phyloP scores from a whole-genome alignment of 768 basidiomycete species.

The Tricholomella constricta region DNA sequence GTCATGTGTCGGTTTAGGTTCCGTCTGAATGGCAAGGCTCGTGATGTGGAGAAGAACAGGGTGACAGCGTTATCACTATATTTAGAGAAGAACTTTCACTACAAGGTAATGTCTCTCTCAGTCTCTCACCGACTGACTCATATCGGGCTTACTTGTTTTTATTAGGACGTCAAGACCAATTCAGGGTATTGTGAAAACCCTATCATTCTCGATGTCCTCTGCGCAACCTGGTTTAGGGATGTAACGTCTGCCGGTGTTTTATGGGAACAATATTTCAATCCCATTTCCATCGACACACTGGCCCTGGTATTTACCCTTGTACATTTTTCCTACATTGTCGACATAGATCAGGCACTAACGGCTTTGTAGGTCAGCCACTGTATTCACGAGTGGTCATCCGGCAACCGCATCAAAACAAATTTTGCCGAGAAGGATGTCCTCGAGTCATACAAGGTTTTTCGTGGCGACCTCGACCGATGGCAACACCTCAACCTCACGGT shows the following conservation, averaged over 20 bases:
- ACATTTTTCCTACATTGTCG: too few relatives aligned
- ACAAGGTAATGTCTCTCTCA: background rate
- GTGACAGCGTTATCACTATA: background rate
- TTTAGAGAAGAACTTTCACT: background rate
- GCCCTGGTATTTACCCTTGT: background rate
- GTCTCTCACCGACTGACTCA: background rate
- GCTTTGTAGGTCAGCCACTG: slow-evolving; percentile 1
- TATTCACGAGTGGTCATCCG: slow-evolving; percentile 1
- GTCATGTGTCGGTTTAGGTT: background rate
- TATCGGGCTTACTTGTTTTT: background rate
- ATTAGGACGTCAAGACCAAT: background rate
- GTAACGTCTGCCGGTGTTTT: background rate
- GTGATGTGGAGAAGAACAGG: background rate
- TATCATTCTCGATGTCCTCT: slow-evolving; percentile 7
- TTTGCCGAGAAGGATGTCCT: background rate
- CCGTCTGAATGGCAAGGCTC: background rate
- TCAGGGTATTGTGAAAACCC: slow-evolving; percentile 1
- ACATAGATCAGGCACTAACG: too few relatives aligned
- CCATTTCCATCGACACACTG: slow-evolving; percentile 15
- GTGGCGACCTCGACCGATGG: background rate
- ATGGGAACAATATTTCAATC: slow-evolving; percentile 10
- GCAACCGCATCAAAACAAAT: background rate
- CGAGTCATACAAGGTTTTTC: background rate
- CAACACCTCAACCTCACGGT: background rate
- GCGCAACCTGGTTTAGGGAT: slow-evolving; percentile 10